Evolutionary conservation across 371 early-diverging fungal species (phyloP), one percentile per base, ranked within the genome.

Genomic region (Zychaea mexicana): DNA sequence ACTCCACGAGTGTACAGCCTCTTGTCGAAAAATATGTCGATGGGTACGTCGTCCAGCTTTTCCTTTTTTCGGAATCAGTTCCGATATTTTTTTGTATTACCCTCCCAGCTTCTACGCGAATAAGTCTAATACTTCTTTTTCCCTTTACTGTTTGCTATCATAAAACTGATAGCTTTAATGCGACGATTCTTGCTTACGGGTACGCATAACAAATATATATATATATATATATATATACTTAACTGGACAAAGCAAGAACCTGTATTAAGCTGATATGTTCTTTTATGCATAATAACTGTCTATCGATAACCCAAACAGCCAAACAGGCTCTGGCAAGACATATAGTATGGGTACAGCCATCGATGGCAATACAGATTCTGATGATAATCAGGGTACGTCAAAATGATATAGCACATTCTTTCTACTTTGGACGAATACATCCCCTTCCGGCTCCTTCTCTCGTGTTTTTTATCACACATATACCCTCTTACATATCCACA

Each of bases 21-120:
- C 73, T 97, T 58, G 84, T 96, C n/a, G 87, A 88, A 15, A 88
- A 90, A 66, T 94, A 95, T 72, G 74, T 94, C 46, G 94, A 94
- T 65, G 98, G 98, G 74, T 99, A 88, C 21, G 38, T 53, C 15
- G 2, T 21, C 26, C 32, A 22, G 8, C 8, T 52, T 32, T 22
- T 28, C 42, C 38, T 33, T 24, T 60, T 56, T 71, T 53, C 42
- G 42, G 52, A n/a, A 32, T 58, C 27, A 33, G 42, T 38, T 38
- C 59, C 27, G 59, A 42, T 17, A 1, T 32, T 56, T 32, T 24
- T 32, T 13, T 31, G 19, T 56, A n/a, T n/a, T n/a, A 42, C n/a
- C 12, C 12, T 42, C 42, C 42, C 15, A 42, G 13, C n/a, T n/a
- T n/a, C n/a, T n/a, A 42, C n/a, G 30, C 30, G 27, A 26, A 52